Evolutionary conservation across 495 filamentous ascomycete species (phyloP).

Genomic region (Aspergillus mulundensis): DNA sequence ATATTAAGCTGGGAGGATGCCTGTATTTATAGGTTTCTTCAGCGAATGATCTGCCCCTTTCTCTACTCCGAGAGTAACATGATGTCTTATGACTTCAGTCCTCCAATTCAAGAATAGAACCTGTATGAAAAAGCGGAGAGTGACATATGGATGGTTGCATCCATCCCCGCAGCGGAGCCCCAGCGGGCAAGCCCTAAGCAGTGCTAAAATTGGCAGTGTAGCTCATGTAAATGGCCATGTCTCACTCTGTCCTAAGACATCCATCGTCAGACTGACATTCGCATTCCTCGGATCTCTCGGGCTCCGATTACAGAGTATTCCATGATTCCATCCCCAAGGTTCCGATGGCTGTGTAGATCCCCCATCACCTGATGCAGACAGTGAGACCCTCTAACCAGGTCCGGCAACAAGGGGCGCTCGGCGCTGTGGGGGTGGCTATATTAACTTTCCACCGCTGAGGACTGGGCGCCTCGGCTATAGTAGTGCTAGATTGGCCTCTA

Average conservation of each 20-base stretch:
- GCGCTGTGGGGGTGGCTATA: neutral
- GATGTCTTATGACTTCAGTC: neutral
- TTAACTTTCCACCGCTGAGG: neutral
- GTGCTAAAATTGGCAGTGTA: neutral
- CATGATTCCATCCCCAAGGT: neutral
- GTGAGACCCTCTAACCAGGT: neutral
- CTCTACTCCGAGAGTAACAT: neutral
- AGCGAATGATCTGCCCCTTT: neutral
- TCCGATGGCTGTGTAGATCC: neutral
- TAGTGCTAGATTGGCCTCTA: neutral
- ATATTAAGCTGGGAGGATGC: neutral
- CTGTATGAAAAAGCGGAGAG: too few relatives aligned
- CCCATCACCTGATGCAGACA: neutral
- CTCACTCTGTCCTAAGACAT: neutral
- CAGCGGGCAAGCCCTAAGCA: too few relatives aligned
- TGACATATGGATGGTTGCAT: too few relatives aligned
- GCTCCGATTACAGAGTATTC: neutral
- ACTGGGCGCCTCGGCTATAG: neutral
- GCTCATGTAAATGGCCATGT: neutral
- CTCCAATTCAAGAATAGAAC: neutral
- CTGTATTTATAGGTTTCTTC: neutral
- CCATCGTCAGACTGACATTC: too few relatives aligned
- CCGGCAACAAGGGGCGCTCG: neutral
- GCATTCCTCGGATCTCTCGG: neutral
- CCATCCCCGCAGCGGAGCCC: too few relatives aligned